Base-by-base conservation (phyloP, 306 rosid genomes). In the Malus asiatica region DNA sequence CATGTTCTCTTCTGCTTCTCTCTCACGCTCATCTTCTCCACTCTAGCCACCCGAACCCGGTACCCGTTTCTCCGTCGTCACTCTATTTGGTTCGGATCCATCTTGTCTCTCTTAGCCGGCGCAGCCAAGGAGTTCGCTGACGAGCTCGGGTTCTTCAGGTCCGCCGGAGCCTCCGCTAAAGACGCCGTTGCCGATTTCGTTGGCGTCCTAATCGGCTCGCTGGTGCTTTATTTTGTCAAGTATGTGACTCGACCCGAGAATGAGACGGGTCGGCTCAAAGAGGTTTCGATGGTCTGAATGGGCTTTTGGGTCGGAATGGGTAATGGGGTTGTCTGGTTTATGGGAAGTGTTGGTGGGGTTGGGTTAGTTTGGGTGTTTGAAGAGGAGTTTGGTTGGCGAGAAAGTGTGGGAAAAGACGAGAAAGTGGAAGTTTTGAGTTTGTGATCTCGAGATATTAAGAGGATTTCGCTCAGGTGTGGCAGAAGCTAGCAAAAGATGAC, bases 111-210 rank as follows among this genome's bases (percentile, higher is more conserved):
- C 75, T 75, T 82, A 9, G 86, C 85, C 85, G 96, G 96, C 67
- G 97, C 90, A 67, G 92, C 87, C 72, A 93, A 93, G 83, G 97
- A 93, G 75, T 81, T 81, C 68, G 97, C 94, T 72, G 96, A 93
- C 77, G 89, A 90, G 62, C 88, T 93, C 11, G 91, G 93, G 6
- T 87, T 70, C 84, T 93, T 93, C 80, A 83, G 52, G 19, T 90
- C 97, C 19, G 81, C 92, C 16, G 96, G 94, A 6, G 96, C 97
- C 58, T 93, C 96, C 32, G 35, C 79, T 48, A 87, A 68, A 59
- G 97, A 93, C 60, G 92, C 89, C n/a, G 32, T 86, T 15, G 76
- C 98, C 29, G 91, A 94, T 77, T 12, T 86, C 4, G 15, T 87
- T 4, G 98, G 98, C 23, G 97, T 87, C 35, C 4, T 85, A 23